Evolutionary conservation across 148 eudicot genomes (phyloP), one percentile per base, ranked within the genome.

Genomic region (Tetragonia tetragonoides): DNA sequence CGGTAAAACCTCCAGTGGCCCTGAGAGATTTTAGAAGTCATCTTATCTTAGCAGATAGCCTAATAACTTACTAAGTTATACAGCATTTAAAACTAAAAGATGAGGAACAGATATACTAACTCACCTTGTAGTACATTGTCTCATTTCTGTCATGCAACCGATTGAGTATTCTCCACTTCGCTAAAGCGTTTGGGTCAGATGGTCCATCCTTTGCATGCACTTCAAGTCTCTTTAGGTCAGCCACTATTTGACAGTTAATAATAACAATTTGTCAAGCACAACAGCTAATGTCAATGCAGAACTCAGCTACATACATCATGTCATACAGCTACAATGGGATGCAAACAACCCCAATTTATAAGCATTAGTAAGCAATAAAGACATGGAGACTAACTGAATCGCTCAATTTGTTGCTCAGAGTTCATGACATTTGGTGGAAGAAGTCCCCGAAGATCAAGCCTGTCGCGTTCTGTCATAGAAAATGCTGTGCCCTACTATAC

Each of bases 91-190:
- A 34, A 64, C 59, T 53, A 68, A 10, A 63, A 34, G 12, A 47
- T 28, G 11, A 74, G 56, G 66, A 74, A 69, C 3, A 38, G 40
- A 38, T 47, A 42, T 67, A 70, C 73, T 49, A 71, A 75, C 87
- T 83, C 80, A 90, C 98, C 88, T 95, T 90, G 83, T 90, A 95
- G 81, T 87, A 95, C 99, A 95, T 91, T 14, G 97, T 90, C 86
- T 95, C 99, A 80, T 95, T 95, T 77, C 99, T 90, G 83, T 95
- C 99, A 83, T 95, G 99, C 87, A 95, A 83, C 38, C 99, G 87
- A 76, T 95, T 95, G 12, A 95, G 94, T 80, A 95, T 93, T 51
- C 99, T 91, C 99, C 99, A 95, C 81, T 90, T 93, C 61, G 99
- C 99, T 83, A 95, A 84, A 80, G 87, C 92, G 82, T 95, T 73